Base-by-base conservation (phyloP, 2,329 filamentous ascomycete species). In the Beauveria rudraprayagi region DNA sequence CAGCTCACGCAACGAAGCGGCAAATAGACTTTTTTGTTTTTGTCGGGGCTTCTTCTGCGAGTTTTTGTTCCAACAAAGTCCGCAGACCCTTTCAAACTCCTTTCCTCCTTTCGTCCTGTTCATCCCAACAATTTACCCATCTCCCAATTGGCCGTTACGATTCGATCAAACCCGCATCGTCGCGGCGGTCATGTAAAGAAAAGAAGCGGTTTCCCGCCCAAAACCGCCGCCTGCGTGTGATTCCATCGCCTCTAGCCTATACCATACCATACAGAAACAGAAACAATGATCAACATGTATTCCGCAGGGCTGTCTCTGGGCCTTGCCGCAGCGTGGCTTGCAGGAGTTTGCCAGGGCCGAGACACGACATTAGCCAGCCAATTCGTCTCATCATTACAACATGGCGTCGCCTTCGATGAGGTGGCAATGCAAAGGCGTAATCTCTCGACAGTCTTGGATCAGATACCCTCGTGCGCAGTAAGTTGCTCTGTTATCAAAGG, bases 401-500 rank as follows among this genome's bases (percentile, higher is more conserved):
- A n/a, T 37, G 8, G n/a, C 16, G 50, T n/a, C n/a, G 50, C 28
- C 26, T 8, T 19, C 43, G 9, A 56, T 16, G 9, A 16, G 7
- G 1, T 37, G 10, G 7, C 7, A 1, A 24, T 37, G 7, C 50
- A 19, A 9, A 19, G 24, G n/a, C 47, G 47, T 24, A 43, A 24
- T 6, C 6, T 52, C 11, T 7, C 43, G 34, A 52, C 56, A 3
- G 8, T 59, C 7, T 9, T 58, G 5, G 5, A 40, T 5, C 56
- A 51, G 17, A 46, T 51, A n/a, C 56, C 56, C 7, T 26, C 16
- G 8, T 59, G 56, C 24, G 56, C 56, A 16, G 56, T 59, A 59
- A 43, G 56, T 52, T 41, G 11, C 34, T 14, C 11, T 14, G 11
- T 14, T 14, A n/a, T 10, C 24, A 30, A 4, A 8, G 5, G 22